These are phyloP conservation scores for Fusarium burgessii DNA, from an alignment of 2,329 filamentous ascomycete genomes.

Conservation along the genomic window DNA sequence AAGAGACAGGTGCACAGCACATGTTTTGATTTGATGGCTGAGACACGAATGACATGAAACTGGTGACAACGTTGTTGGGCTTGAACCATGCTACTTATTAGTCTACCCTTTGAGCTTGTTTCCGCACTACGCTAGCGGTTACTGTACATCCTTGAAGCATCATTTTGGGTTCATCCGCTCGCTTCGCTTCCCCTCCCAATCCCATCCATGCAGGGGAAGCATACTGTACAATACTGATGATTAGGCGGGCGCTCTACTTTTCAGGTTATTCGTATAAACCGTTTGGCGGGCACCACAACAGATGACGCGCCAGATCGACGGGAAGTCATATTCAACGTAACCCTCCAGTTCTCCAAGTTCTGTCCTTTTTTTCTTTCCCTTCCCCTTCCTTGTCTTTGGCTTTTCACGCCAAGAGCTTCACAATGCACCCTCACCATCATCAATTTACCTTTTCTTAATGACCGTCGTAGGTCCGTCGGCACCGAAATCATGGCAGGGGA, in stretches of 20 bases:
- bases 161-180: neutral
- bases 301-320: constrained; percentile 3
- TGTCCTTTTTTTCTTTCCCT: neutral
- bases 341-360: neutral
- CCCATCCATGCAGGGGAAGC: neutral
- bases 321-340: constrained; percentile 4
- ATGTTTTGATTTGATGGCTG: neutral
- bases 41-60: neutral
- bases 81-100: constrained; percentile 21
- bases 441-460: constrained; percentile 3
- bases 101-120: neutral
- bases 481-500: constrained; percentile 28
- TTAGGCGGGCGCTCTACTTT: neutral
- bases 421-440: neutral
- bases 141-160: constrained; percentile 10
- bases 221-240: constrained; percentile 9
- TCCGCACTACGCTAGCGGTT: neutral
- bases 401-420: neutral
- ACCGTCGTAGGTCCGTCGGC: constrained; percentile 20
- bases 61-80: neutral
- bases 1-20: neutral
- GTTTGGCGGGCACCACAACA: neutral
- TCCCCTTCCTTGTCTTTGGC: neutral
- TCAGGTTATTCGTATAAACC: neutral
- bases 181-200: too few species aligned